phyloP scores from a whole-genome alignment of 2,329 filamentous ascomycete genomes.

The Venturia aucupariae region DNA sequence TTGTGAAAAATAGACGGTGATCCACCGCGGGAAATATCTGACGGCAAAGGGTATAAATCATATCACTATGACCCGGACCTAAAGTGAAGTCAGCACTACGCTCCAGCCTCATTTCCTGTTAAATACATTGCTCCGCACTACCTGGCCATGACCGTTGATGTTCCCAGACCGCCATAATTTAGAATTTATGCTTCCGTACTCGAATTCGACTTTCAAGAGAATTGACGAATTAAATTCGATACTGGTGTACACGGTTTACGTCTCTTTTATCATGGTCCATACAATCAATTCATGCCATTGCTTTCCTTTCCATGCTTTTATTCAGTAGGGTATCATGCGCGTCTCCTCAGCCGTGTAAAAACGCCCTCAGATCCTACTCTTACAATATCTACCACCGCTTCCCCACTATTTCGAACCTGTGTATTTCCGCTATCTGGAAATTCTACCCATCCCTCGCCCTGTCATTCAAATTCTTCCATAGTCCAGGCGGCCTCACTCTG shows the following conservation, averaged over 20 bases:
- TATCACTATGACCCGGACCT: not conserved
- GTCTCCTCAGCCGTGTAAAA: not conserved
- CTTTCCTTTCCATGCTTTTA: not conserved
- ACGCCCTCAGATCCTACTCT: not conserved
- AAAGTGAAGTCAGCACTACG: not conserved
- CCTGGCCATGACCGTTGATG: not conserved
- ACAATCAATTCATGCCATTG: not conserved
- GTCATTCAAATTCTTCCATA: slow-evolving; percentile 4
- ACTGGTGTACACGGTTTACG: not conserved
- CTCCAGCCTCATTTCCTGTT: not conserved
- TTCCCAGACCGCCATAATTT: too few species aligned
- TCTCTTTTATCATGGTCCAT: not conserved
- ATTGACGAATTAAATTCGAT: not conserved
- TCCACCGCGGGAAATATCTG: too few species aligned
- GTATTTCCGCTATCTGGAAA: not conserved
- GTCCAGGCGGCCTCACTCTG: slow-evolving; percentile 14
- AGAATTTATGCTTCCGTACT: not conserved
- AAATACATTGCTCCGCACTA: not conserved
- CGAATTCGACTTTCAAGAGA: not conserved
- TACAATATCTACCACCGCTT: too few species aligned
- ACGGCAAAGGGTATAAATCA: not conserved
- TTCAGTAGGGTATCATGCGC: not conserved
- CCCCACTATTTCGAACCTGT: too few species aligned
- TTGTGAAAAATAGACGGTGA: too few species aligned
- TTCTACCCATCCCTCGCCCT: not conserved